Evolutionary conservation across 1,139 yeast species (phyloP), one percentile per base, ranked within the genome.

Genomic region (Candida frijolesensis): DNA sequence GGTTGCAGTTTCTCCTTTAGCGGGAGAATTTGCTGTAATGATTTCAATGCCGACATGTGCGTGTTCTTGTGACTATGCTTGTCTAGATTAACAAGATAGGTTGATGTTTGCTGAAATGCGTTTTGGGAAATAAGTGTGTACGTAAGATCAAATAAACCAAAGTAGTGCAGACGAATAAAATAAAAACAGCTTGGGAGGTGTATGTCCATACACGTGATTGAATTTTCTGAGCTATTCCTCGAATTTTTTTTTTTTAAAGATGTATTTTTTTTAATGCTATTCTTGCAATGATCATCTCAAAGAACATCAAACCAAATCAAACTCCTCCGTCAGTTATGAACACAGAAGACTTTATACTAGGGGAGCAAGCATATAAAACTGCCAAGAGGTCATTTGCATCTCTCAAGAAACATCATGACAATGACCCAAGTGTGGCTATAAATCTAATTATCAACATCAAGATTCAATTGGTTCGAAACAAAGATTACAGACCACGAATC

Each of bases 401-500:
- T 2, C 61, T 69, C 25, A 57, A 55, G 14, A 58, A 58, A 0
- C 53, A 51, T 27, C 50, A 51, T 30, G 18, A n/a, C 33, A 4
- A 39, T 38, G 45, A 45, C 10, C 25, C 42, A 2, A 14, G 42
- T 1, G 25, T 18, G 12, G 45, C 76, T 2, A 59, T 87, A 3
- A 80, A 76, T 55, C 61, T 86, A 42, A 77, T 84, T 45, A 71
- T 87, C 48, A 83, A 83, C 58, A 77, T 84, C 18, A 73, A 71
- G 19, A 71, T 70, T 38, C 80, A 82, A 33, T 70, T 85, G 16
- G 64, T 80, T 4, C 66, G 70, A 40, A 58, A 71, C 19, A 82
- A 79, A 51, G 90, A 85, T 56, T 77, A 79, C 55, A 75, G 81
- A 1, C 90, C 92, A 3, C 68, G 92, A 54, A 80, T 87, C 43